Evolutionary conservation across 2,329 filamentous ascomycete genomes (phyloP).

Genomic region (Neospermospora avenae): DNA sequence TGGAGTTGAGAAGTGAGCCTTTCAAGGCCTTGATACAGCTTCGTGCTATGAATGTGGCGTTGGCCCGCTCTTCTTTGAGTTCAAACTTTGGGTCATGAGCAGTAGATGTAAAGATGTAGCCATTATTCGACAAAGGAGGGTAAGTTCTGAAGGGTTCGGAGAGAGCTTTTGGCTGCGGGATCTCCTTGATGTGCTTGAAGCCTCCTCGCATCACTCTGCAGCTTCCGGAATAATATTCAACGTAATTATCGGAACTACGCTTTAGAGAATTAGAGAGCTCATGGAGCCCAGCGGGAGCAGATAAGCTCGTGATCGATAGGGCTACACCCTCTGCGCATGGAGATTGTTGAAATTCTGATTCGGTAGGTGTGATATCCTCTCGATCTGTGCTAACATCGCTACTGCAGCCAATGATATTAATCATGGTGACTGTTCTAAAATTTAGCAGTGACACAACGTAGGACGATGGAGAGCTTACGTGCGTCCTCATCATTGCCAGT

Average conservation of each 20-base stretch:
- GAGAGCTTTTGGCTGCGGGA: neutral
- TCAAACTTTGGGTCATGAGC: slow-evolving; percentile 12
- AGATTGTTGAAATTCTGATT: neutral
- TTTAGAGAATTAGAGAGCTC: neutral
- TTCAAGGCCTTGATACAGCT: neutral
- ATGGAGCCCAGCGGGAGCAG: neutral
- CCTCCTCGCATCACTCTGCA: slow-evolving; percentile 2
- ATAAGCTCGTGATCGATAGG: neutral
- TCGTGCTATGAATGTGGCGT: neutral
- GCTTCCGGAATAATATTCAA: neutral
- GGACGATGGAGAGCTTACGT: neutral
- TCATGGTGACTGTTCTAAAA: neutral
- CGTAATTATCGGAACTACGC: neutral
- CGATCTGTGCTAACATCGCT: neutral
- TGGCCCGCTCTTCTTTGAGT: neutral
- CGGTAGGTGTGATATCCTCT: neutral
- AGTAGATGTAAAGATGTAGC: slow-evolving; percentile 17
- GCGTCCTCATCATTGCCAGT: neutral
- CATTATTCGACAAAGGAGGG: slow-evolving; percentile 13
- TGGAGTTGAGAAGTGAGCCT: neutral
- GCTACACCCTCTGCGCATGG: neutral
- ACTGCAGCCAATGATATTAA: neutral
- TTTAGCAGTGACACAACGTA: neutral
- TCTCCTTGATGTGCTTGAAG: neutral
- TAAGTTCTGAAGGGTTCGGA: slow-evolving; percentile 1